phyloP scores from a whole-genome alignment of 495 filamentous ascomycete species.

The Podospora pseudoanserina region DNA sequence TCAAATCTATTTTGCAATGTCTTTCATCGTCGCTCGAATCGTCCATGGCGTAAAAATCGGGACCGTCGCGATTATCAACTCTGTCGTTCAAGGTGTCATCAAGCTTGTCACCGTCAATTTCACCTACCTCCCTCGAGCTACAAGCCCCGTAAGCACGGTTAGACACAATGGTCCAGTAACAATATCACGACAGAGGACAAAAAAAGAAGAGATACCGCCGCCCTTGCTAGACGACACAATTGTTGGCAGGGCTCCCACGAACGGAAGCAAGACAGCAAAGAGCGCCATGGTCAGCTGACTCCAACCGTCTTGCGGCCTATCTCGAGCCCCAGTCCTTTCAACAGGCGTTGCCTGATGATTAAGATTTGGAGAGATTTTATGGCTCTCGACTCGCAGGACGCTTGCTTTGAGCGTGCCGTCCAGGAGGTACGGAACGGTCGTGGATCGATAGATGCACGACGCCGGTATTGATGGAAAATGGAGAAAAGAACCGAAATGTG shows the following conservation, averaged over 20 bases:
- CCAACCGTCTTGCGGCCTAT: constrained; percentile 10
- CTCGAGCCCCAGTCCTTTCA: constrained; percentile 16
- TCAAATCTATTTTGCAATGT: constrained; percentile 10
- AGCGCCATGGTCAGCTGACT: constrained; percentile 5
- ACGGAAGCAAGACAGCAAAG: constrained; percentile 6
- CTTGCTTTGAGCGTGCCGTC: constrained; percentile 10
- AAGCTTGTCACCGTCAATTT: background rate
- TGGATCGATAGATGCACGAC: constrained; percentile 3
- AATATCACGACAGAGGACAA: background rate
- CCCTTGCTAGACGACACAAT: constrained; percentile 7
- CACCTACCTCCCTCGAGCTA: constrained; percentile 12
- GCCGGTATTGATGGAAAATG: constrained; percentile 2
- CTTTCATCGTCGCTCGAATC: constrained; percentile 6
- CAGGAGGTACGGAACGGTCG: constrained; percentile 4
- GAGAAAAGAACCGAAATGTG: background rate
- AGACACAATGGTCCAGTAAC: constrained; percentile 7
- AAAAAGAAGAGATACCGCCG: constrained; percentile 5
- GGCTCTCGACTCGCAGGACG: constrained; percentile 10
- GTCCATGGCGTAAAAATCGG: background rate
- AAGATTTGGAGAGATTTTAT: constrained; percentile 15
- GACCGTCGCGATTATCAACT: background rate
- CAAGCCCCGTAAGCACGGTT: constrained; percentile 2
- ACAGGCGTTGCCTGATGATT: constrained; percentile 8
- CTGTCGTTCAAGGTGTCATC: background rate
- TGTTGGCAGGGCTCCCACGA: constrained; percentile 8